Evolutionary conservation across 2,329 filamentous ascomycete genomes (phyloP), one percentile per base, ranked within the genome.

Genomic region (Torrubiella hemipterigena): DNA sequence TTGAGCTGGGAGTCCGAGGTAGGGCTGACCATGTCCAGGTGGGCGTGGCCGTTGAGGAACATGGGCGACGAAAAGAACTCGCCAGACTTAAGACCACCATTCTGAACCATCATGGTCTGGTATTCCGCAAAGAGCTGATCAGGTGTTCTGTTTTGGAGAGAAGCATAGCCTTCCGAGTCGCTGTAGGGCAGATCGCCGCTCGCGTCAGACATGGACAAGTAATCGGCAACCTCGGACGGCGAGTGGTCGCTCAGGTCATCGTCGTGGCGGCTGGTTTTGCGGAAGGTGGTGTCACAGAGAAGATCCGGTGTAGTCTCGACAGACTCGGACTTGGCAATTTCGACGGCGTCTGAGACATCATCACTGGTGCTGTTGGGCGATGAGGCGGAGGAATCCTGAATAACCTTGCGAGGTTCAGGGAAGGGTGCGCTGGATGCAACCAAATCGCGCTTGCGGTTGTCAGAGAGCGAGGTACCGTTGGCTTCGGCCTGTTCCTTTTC

Each of bases 401-500:
- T 19, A 29, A 35, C 18, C 15, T 35, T 30, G 16, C 43, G 41
- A 27, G 47, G 44, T 18, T 52, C 48, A 12, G 55, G 53, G 30
- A 59, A 59, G 3, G 56, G 54, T 11, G 59, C 59, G 32, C 52
- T 58, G 12, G 58, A 62, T 25, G 54, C 56, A 17, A 58, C 55
- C 7, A 59, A 47, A 27, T 58, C 54, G 25, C 47, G 46, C 11
- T 51, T 48, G 26, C 47, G 48, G 21, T 50, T 48, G 29, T 42
- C 43, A 12, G 48, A 45, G 20, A 46, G 34, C 19, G 54, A 55
- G 16, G 29, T 25, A 5, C 38, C 38, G 15, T 50, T 47, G n/a
- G 40, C 39, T 5, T 40, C 42, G 19, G 38, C 38, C 19, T 45
- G 45, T 13, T 54, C 48, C 38, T 56, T 57, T 33, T 59, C 54